Base-by-base conservation (phyloP, 495 filamentous ascomycete species). In the Mycothermus thermophilus region DNA sequence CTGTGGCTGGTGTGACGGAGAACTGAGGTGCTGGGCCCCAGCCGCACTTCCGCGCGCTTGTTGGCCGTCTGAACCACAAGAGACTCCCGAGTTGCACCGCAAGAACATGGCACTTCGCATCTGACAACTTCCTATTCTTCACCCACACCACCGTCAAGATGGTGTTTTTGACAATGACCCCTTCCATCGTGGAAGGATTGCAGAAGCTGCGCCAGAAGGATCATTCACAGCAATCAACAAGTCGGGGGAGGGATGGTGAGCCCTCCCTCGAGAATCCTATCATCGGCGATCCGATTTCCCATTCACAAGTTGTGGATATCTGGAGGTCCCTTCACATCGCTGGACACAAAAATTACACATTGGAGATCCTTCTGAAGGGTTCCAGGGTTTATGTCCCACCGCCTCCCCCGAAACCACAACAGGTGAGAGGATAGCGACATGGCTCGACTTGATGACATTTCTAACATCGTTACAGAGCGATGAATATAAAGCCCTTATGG, bases 401-500 rank as follows among this genome's bases (percentile, higher is more conserved):
- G 6, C 79, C 82, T 18, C 72, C 76, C 4, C 72, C 75, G 14
- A 94, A 84, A 50, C 70, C 74, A 6, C 77, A 88, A 46, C 82
- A 81, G 3, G 86, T 92, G 62, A 44, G 73, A 52, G 17, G 8
- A 25, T 25, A 8, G 11, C 8, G 5, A n/a, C 34, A 24, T 36
- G 3, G 3, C 14, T 5, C 26, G 5, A 11, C n/a, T n/a, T n/a
- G n/a, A n/a, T n/a, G n/a, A n/a, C n/a, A n/a, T n/a, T n/a, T n/a
- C n/a, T n/a, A n/a, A 52, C 47, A 52, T 15, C 40, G 52, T n/a
- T 38, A 32, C 39, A 96, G 83, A 80, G 72, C 8, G 61, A 79
- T 6, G 83, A 92, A 64, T 96, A 90, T 60, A 83, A 87, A 57
- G 82, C 75, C 6, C 59, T 90, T 3, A 97, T 96, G 88, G 70